Evolutionary conservation across 306 rosid species (phyloP).

Genomic region (Inga oerstediana): DNA sequence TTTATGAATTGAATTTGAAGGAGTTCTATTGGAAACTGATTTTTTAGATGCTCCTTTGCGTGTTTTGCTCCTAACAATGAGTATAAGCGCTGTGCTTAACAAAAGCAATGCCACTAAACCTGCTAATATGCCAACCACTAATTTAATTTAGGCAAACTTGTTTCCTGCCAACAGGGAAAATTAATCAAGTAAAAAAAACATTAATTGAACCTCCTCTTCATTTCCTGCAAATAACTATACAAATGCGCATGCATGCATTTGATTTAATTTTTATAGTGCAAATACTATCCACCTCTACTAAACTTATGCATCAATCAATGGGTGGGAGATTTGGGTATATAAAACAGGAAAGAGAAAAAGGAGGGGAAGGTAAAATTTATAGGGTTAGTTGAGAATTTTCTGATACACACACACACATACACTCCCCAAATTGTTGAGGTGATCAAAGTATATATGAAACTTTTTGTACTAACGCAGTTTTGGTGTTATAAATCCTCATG

Average conservation of each 20-base stretch:
- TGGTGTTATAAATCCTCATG: not conserved
- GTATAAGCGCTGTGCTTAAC: slow-evolving; percentile 36
- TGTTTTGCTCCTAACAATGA: slow-evolving; percentile 44
- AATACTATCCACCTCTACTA: not conserved
- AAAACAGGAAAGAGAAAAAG: not conserved
- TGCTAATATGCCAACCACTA: slow-evolving; percentile 42
- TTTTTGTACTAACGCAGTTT: not conserved
- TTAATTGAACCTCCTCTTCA: not conserved
- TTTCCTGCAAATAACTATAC: not conserved
- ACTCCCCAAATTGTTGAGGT: not conserved
- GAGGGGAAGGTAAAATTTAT: not conserved
- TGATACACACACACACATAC: not conserved
- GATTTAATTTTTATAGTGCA: not conserved
- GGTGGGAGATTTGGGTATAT: not conserved
- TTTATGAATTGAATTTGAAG: slow-evolving; percentile 35
- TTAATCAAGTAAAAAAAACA: slow-evolving; percentile 31
- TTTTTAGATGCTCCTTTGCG: slow-evolving; percentile 41
- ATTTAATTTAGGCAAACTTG: slow-evolving; percentile 37
- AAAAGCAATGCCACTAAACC: slow-evolving; percentile 51
- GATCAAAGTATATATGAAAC: not conserved
- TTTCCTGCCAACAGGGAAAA: slow-evolving; percentile 40
- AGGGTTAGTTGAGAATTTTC: not conserved
- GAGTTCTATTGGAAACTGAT: slow-evolving; percentile 38
- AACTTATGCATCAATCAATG: not conserved
- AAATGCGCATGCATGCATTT: not conserved